A percentile compares a stretch with the other conserved stretches of the same genome.
Conservation (phyloP, 73 alveolate species). For the Blepharisma japonicum region DNA sequence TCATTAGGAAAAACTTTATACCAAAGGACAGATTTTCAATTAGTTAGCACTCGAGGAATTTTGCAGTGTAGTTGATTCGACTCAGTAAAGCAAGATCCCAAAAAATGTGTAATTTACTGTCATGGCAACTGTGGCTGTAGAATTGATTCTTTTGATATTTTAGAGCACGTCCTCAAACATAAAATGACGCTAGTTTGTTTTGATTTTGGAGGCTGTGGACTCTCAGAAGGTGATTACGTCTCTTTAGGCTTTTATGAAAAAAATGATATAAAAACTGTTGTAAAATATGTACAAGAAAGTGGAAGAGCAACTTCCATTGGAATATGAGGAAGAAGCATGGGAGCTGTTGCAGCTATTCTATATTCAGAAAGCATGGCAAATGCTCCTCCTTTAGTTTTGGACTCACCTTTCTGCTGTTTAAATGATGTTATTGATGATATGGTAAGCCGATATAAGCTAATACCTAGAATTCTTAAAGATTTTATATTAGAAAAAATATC, state of each 20-base stretch:
- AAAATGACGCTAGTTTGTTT: constrained; percentile 48
- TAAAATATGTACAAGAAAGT: constrained; percentile 49
- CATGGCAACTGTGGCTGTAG: constrained; percentile 68
- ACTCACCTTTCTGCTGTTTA: constrained; percentile 62
- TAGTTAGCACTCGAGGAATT: constrained; percentile 40
- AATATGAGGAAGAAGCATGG: constrained; percentile 78
- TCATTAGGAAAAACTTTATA: not conserved
- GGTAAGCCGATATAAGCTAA: constrained; percentile 49
- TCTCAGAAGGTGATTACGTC: constrained; percentile 63
- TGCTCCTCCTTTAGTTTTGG: constrained; percentile 60
- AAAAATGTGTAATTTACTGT: constrained; percentile 47
- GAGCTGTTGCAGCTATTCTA: constrained; percentile 67
- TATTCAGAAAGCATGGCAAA: constrained; percentile 67
- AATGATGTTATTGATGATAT: constrained; percentile 47
- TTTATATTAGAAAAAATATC: constrained; percentile 40
- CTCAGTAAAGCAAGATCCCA: constrained; percentile 28
- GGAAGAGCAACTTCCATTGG: constrained; percentile 55
- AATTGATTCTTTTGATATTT: constrained; percentile 52
- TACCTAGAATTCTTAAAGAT: constrained; percentile 51
- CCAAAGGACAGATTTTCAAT: constrained; percentile 43
- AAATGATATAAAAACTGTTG: constrained; percentile 56
- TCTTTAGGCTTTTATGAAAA: constrained; percentile 65
- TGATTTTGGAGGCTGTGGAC: constrained; percentile 70
- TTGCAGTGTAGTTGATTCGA: constrained; percentile 57
- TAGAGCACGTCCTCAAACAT: constrained; percentile 36